Evolutionary conservation across 495 filamentous ascomycete species (phyloP).

Genomic region (Parachaetomium inaequale): DNA sequence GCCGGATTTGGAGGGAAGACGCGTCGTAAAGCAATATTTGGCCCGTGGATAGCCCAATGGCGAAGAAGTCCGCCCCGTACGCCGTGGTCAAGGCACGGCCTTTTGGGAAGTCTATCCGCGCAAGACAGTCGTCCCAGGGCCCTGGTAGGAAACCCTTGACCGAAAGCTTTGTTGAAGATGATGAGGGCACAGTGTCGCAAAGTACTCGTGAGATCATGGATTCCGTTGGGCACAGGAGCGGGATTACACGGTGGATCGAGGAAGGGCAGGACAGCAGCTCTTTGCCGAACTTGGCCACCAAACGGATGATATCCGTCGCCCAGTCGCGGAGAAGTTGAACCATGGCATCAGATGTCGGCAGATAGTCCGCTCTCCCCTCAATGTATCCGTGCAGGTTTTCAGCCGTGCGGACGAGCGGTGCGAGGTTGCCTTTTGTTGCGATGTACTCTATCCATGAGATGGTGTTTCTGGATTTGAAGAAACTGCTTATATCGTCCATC

Average conservation of each 20-base stretch:
- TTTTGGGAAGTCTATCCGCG: constrained; percentile 25
- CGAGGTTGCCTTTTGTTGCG: constrained; percentile 23
- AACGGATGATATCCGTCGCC: constrained; percentile 35
- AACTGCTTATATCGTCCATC: constrained; percentile 19
- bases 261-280: constrained; percentile 31
- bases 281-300: constrained; percentile 33
- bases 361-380: constrained; percentile 22
- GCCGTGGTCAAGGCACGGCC: constrained; percentile 17
- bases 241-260: constrained; percentile 36
- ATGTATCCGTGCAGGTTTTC: constrained; percentile 33
- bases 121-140: constrained; percentile 35
- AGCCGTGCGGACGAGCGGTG: constrained; percentile 21
- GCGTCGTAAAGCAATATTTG: constrained; percentile 28
- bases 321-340: constrained; percentile 24
- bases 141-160: constrained; percentile 20
- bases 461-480: constrained; percentile 23
- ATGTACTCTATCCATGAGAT: constrained; percentile 34
- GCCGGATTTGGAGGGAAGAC: constrained; percentile 22
- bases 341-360: constrained; percentile 23
- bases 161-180: not conserved
- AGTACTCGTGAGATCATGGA: constrained; percentile 28
- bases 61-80: constrained; percentile 27
- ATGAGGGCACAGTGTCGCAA: not conserved
- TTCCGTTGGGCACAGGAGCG: constrained; percentile 32
- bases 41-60: constrained; percentile 31